Percentiles rank a stretch among this genome's conserved stretches.
Evolutionary conservation across 306 rosid genomes (phyloP).

Genomic region (Prunus mume): DNA sequence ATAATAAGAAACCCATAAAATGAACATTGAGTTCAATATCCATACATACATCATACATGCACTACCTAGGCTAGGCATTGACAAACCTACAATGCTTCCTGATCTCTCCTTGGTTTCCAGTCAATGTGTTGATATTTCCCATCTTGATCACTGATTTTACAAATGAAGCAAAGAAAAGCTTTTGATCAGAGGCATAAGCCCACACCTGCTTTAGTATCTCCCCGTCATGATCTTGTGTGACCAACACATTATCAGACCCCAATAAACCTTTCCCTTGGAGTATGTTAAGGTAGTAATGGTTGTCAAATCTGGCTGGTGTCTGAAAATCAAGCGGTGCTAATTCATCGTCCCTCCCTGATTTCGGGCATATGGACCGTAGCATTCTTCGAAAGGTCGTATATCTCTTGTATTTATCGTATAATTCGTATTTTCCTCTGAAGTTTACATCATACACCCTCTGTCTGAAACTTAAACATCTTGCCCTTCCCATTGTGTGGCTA

Average conservation of each 20-base stretch:
- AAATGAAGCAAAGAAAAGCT: conserved; percentile 65
- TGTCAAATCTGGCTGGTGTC: conserved; percentile 77
- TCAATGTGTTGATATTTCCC: conserved; percentile 78
- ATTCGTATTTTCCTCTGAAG: conserved; percentile 25
- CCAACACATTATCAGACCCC: conserved; percentile 68
- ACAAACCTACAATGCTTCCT: conserved; percentile 72
- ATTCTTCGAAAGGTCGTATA: conserved; percentile 55
- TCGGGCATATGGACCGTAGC: conserved; percentile 68
- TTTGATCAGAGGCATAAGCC: conserved; percentile 64
- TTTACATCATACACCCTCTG: conserved; percentile 58
- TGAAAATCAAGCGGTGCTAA: conserved; percentile 63
- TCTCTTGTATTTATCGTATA: conserved; percentile 55
- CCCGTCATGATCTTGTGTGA: conserved; percentile 57
- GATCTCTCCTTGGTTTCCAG: conserved; percentile 61
- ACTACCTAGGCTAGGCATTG: conserved; percentile 21
- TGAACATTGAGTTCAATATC: background rate
- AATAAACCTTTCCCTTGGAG: conserved; percentile 72
- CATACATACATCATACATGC: background rate
- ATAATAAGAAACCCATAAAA: too few relatives aligned
- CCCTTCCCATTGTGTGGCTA: conserved; percentile 88
- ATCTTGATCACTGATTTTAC: conserved; percentile 70
- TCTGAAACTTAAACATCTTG: conserved; percentile 72
- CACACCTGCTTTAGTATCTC: conserved; percentile 45
- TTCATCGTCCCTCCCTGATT: conserved; percentile 49
- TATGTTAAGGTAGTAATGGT: conserved; percentile 65